Percentiles rank a stretch among this genome's conserved stretches.
Evolutionary conservation across 225 moss, liverwort and hornwort species (phyloP).

Genomic region (Bryum argenteum): DNA sequence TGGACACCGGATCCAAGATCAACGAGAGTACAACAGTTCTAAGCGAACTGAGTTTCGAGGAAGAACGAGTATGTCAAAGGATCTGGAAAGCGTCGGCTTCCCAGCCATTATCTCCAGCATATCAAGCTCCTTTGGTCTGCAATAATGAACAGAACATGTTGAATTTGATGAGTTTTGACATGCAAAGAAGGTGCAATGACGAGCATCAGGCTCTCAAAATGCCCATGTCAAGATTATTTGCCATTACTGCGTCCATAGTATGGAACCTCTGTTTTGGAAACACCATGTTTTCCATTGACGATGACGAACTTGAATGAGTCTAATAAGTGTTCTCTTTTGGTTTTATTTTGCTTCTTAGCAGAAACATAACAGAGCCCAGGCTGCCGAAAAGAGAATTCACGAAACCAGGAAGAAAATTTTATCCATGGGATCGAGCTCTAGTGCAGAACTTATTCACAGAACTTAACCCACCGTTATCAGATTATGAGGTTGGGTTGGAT

Average conservation of each 20-base stretch:
- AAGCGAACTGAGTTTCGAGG: constrained; percentile 55
- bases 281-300: background rate
- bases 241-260: too few species aligned
- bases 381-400: constrained; percentile 34
- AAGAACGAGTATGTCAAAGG: constrained; percentile 49
- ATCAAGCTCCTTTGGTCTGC: constrained; percentile 20
- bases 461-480: constrained; percentile 52
- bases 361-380: constrained; percentile 45
- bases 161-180: constrained; percentile 17
- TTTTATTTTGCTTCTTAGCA: background rate
- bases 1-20: constrained; percentile 46
- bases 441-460: constrained; percentile 55
- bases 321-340: background rate
- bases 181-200: constrained; percentile 4
- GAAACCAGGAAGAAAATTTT: constrained; percentile 48
- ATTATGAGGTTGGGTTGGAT: constrained; percentile 65
- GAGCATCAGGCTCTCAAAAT: constrained; percentile 22
- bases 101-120: constrained; percentile 18
- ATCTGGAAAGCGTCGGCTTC: constrained; percentile 26
- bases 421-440: constrained; percentile 83
- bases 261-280: background rate
- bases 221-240: too few species aligned
- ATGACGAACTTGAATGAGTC: background rate
- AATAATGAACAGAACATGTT: constrained; percentile 1
- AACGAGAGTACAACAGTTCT: constrained; percentile 30